Conservation (phyloP, 169 alveolate genomes). For the Eimeria necatrix region DNA sequence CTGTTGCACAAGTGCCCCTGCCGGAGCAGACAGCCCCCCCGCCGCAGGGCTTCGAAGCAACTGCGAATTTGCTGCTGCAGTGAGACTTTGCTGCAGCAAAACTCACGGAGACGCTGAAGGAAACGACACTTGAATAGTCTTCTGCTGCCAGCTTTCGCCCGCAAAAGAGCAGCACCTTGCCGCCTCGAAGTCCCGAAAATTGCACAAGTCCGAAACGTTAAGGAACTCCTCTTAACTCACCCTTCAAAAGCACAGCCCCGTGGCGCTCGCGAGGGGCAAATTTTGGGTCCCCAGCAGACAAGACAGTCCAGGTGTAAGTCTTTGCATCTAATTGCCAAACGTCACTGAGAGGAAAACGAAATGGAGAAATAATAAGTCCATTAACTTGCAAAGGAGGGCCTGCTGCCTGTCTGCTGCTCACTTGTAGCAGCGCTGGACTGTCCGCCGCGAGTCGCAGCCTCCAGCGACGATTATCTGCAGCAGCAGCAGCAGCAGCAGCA, state of each 20-base stretch:
- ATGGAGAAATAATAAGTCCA: not conserved
- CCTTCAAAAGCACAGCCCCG: constrained; percentile 41
- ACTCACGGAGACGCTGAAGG: constrained; percentile 42
- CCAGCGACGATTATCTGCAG: constrained; percentile 63
- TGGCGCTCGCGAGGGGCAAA: constrained; percentile 77
- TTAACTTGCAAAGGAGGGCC: not conserved
- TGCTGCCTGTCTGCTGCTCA: not conserved
- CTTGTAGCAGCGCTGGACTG: constrained; percentile 79
- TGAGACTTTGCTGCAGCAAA: not conserved
- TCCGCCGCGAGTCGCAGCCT: constrained; percentile 77
- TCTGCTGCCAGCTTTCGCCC: constrained; percentile 65
- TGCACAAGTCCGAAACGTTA: not conserved
- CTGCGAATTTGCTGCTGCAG: not conserved
- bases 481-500: not conserved
- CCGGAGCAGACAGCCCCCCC: constrained; percentile 68
- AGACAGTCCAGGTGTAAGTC: constrained; percentile 61
- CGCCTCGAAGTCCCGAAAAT: constrained; percentile 28
- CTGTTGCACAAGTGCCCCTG: constrained; percentile 64
- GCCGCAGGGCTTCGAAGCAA: constrained; percentile 56
- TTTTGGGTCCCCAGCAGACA: constrained; percentile 50
- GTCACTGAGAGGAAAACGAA: constrained; percentile 35
- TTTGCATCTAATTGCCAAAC: constrained; percentile 69
- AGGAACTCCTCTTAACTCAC: not conserved
- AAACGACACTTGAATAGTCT: constrained; percentile 62
- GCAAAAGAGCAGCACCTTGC: constrained; percentile 69